Evolutionary conservation across 345 rosid species (phyloP), one percentile per base, ranked within the genome.

Genomic region (Camelina hispida): DNA sequence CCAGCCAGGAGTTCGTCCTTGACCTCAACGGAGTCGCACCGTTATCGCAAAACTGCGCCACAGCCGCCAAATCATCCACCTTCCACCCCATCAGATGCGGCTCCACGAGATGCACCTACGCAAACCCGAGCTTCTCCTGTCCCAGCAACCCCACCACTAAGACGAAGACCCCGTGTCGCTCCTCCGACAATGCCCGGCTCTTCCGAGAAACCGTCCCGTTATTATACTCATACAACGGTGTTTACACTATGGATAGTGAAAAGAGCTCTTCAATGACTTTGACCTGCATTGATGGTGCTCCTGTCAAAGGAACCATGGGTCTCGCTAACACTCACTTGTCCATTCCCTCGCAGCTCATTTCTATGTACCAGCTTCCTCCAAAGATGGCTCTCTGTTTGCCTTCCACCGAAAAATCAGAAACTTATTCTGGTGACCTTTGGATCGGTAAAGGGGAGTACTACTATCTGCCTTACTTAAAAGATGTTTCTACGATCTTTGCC

Each of bases 301-400:
- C 61, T 43, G 22, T 43, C 9, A 14, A 28, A 74, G 42, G 71
- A 13, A 25, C 68, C 34, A 15, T 79, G 4, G 81, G 78, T 63
- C 65, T 79, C 14, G 68, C 51, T 51, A 72, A 72, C 48, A 62
- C 61, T 7, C 62, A 52, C 17, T 62, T 72, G 10, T 62, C 76
- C 10, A 12, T 72, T 28, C 61, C 60, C 42, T 38, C 68, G 7
- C 61, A 72, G 61, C 61, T 62, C 1, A 0, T 14, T 6, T 38
- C 76, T 4, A 35, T 62, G 52, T 40, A 72, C 48, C 3, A 62
- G 2, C 15, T 72, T 20, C 37, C 53, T 51, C 12, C 17, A 0
- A 50, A 61, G 20, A 71, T 71, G 25, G 53, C 78, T 23, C 54
- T 79, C 14, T 79, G 79, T 51, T 48, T 79, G 25, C 81, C 81